phyloP scores from a whole-genome alignment of 441 rosid genomes.

The Jatropha multifida region DNA sequence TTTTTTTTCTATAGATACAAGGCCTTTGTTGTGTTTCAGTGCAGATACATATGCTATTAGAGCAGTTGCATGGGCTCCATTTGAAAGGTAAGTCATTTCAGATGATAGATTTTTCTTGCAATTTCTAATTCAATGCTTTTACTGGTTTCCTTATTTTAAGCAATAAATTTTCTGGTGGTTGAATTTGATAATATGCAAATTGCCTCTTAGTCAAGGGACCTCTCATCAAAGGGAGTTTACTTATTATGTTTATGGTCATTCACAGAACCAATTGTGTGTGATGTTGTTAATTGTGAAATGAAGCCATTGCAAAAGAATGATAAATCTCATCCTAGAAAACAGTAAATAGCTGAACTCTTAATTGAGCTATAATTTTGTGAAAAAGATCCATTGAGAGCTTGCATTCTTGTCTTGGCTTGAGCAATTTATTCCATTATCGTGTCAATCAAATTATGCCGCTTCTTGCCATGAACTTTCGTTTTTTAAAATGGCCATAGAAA shows the following conservation, averaged over 20 bases:
- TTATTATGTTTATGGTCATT: constrained; percentile 5
- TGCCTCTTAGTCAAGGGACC: not conserved
- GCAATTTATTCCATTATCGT: not conserved
- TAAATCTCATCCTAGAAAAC: not conserved
- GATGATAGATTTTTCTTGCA: not conserved
- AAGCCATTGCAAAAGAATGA: not conserved
- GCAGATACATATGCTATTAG: constrained; percentile 85
- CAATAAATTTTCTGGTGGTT: not conserved
- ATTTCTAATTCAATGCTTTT: not conserved
- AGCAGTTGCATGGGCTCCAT: constrained; percentile 92
- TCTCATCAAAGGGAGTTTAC: not conserved
- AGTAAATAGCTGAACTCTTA: too few relatives aligned
- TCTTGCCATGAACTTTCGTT: not conserved
- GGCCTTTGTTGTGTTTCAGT: constrained; percentile 80
- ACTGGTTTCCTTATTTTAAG: not conserved
- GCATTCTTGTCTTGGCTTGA: not conserved
- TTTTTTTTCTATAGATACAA: constrained; percentile 61
- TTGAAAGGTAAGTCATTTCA: constrained; percentile 54
- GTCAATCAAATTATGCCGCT: not conserved
- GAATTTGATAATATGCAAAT: not conserved
- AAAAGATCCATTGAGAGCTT: not conserved
- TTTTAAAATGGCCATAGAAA: not conserved
- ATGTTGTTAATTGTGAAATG: not conserved
- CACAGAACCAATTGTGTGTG: not conserved
- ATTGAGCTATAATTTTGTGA: not conserved